Evolutionary conservation across 1,139 yeast genomes (phyloP).

Genomic region (Candida mesenterica): DNA sequence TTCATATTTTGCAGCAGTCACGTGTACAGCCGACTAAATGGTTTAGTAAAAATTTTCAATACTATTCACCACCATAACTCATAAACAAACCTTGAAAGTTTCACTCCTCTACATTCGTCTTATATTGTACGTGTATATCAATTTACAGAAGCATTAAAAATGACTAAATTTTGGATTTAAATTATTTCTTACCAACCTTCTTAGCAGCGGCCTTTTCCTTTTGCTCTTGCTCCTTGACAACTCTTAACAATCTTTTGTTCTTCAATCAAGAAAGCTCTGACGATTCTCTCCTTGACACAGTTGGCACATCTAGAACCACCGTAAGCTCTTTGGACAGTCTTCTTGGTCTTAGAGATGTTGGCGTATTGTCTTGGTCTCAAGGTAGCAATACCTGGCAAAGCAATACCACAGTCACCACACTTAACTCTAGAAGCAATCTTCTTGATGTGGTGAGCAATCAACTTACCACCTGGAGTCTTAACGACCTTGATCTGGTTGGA

Average conservation of each 20-base stretch:
- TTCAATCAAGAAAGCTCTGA: conserved; percentile 98
- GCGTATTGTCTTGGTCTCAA: conserved; percentile 99
- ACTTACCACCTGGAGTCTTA: conserved; percentile 99
- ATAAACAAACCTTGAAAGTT: too few species aligned
- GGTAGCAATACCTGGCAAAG: conserved; percentile 89
- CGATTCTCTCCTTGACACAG: conserved; percentile 98
- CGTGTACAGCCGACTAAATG: too few species aligned
- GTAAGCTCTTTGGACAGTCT: conserved; percentile 98
- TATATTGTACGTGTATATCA: conserved; percentile 19
- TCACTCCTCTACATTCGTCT: too few species aligned
- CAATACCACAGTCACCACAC: conserved; percentile 97
- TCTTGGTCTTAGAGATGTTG: conserved; percentile 89
- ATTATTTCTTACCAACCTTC: conserved; percentile 41
- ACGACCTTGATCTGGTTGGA: conserved; percentile 99
- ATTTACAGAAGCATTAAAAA: conserved; percentile 20
- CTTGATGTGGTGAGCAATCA: conserved; percentile 96
- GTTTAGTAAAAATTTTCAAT: not conserved
- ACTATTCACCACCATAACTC: not conserved
- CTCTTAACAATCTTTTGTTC: conserved; percentile 99
- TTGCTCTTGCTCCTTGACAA: conserved; percentile 90
- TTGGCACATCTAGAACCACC: conserved; percentile 99
- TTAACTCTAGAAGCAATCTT: conserved; percentile 93
- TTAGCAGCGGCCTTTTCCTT: conserved; percentile 69
- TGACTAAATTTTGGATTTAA: conserved; percentile 19
- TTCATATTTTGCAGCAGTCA: too few species aligned